These are phyloP conservation scores for Chalaropsis thielavioides DNA, from an alignment of 2,329 filamentous ascomycete species.

Conservation along the genomic window DNA sequence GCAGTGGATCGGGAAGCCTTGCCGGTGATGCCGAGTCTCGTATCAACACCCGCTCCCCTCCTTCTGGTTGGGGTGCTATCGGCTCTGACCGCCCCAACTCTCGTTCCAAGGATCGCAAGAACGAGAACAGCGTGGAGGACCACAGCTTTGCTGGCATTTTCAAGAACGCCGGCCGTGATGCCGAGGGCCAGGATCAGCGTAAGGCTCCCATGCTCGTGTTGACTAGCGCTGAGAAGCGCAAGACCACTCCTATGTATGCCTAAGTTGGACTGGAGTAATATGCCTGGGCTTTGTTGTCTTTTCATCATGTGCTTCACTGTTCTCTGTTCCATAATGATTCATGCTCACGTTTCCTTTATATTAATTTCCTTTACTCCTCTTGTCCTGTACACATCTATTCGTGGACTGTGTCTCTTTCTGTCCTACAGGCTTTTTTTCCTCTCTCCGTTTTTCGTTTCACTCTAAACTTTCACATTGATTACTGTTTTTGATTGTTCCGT, in stretches of 20 bases:
- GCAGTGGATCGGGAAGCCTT: conserved; percentile 65
- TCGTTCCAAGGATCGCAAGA: conserved; percentile 40
- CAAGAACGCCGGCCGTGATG: conserved; percentile 42
- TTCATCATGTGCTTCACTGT: conserved; percentile 7
- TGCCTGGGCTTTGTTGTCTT: neutral
- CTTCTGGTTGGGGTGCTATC: conserved; percentile 62
- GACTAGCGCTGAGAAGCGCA: conserved; percentile 81
- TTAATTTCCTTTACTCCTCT: conserved; percentile 14
- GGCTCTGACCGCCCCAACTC: conserved; percentile 70
- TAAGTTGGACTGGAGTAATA: neutral
- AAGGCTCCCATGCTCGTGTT: conserved; percentile 78
- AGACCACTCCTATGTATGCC: conserved; percentile 27
- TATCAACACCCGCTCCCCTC: conserved; percentile 57
- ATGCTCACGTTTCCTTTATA: conserved; percentile 18
- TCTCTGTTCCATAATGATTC: conserved; percentile 16
- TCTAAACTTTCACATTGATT: conserved; percentile 7
- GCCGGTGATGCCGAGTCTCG: conserved; percentile 57
- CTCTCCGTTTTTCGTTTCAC: neutral
- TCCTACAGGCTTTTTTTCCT: conserved; percentile 8
- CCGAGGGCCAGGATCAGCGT: conserved; percentile 49
- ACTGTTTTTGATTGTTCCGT: neutral
- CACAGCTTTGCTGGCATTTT: conserved; percentile 53
- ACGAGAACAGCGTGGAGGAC: conserved; percentile 31
- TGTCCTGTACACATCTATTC: conserved; percentile 12
- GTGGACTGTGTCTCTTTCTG: conserved; percentile 17